Conservation (phyloP, 208 protist species). For the Angomonas ambiguus region DNA sequence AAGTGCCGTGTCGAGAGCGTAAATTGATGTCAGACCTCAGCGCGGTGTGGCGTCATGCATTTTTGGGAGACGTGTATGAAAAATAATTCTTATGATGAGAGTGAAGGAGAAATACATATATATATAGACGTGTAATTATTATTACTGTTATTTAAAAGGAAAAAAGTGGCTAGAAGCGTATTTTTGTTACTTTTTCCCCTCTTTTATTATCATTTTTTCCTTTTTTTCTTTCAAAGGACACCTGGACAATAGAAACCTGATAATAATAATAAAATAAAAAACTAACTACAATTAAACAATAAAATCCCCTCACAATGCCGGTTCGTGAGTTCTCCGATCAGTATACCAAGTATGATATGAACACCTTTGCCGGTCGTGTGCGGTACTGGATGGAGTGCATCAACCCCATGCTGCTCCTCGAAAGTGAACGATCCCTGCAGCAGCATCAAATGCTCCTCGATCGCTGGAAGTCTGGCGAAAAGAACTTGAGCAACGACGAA, state of each 20-base stretch:
- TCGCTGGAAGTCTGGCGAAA: constrained; percentile 34
- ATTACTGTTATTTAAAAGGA: not conserved
- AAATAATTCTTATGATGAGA: too few relatives aligned
- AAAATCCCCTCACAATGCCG: too few relatives aligned
- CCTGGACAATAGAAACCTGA: too few relatives aligned
- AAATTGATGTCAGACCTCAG: constrained; percentile 46
- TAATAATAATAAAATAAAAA: too few relatives aligned
- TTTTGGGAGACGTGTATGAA: constrained; percentile 17
- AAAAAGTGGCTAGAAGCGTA: not conserved
- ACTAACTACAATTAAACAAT: too few relatives aligned
- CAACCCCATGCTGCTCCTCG: constrained; percentile 60
- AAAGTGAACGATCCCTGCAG: constrained; percentile 48
- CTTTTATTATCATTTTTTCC: not conserved
- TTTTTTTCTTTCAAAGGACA: too few relatives aligned
- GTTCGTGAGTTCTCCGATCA: constrained; percentile 51
- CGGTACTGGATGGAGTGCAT: constrained; percentile 85
- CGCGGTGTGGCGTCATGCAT: constrained; percentile 52
- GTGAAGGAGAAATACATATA: too few relatives aligned
- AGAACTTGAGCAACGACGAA: constrained; percentile 38
- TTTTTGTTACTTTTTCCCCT: not conserved
- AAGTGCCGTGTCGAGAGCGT: constrained; percentile 38
- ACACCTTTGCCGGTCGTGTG: constrained; percentile 69
- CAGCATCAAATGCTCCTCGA: constrained; percentile 45
- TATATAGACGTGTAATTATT: too few relatives aligned
- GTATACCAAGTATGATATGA: constrained; percentile 74